phyloP scores from a whole-genome alignment of 2,329 filamentous ascomycete species.

The Macroventuria anomochaeta region DNA sequence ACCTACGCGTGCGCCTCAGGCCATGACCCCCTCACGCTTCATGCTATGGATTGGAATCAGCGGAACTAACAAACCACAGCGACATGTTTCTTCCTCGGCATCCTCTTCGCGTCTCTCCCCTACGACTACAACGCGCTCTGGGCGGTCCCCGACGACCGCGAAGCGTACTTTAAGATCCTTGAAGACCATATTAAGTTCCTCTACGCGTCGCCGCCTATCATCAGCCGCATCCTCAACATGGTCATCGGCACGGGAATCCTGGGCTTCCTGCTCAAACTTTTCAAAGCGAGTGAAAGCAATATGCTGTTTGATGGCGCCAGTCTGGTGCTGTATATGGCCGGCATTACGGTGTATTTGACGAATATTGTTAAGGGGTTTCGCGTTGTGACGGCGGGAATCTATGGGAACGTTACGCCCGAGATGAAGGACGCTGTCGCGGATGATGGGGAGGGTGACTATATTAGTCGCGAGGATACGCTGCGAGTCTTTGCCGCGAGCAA shows the following conservation, averaged over 20 bases:
- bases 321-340: constrained; percentile 78
- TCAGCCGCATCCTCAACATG: constrained; percentile 92
- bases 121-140: constrained; percentile 94
- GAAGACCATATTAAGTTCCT: constrained; percentile 91
- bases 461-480: constrained; percentile 86
- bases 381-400: constrained; percentile 77
- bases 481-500: constrained; percentile 93
- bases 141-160: constrained; percentile 69
- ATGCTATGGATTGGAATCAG: constrained; percentile 16
- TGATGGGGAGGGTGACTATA: constrained; percentile 63
- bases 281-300: constrained; percentile 91
- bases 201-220: constrained; percentile 88
- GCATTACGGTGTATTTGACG: constrained; percentile 88
- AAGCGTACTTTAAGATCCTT: constrained; percentile 79
- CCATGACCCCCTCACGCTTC: constrained; percentile 1
- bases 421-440: constrained; percentile 38
- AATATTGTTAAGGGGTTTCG: constrained; percentile 96
- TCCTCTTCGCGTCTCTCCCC: constrained; percentile 94
- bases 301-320: constrained; percentile 87
- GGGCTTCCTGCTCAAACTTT: constrained; percentile 92
- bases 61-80: constrained; percentile 42
- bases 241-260: constrained; percentile 85
- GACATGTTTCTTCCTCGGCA: constrained; percentile 96
- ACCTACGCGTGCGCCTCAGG: background rate
- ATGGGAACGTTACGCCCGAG: constrained; percentile 55